These are phyloP conservation scores for Blastocystis sp. DNA, from an alignment of 352 stramenopile species.

Conservation along the genomic window DNA sequence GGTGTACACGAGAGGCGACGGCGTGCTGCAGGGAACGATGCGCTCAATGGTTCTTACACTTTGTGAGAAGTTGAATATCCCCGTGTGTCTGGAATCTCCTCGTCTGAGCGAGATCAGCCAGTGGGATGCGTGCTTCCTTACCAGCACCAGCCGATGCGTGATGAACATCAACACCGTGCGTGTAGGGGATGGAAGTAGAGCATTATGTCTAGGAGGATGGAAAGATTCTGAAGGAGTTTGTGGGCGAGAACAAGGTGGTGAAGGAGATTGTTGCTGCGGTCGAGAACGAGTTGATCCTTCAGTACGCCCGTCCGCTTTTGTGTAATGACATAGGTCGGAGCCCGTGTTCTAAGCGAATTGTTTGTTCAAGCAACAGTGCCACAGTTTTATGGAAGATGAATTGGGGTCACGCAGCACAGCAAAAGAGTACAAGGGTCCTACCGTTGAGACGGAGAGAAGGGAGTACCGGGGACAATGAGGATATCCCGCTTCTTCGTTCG, in stretches of 20 bases:
- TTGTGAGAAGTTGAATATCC: slow-evolving; percentile 61
- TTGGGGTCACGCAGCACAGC: slow-evolving; percentile 47
- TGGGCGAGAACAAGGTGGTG: slow-evolving; percentile 10
- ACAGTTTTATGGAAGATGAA: not conserved
- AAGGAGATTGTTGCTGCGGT: slow-evolving; percentile 5
- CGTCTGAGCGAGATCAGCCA: slow-evolving; percentile 36
- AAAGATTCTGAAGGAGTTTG: slow-evolving; percentile 52
- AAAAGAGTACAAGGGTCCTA: slow-evolving; percentile 53
- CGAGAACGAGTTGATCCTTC: not conserved
- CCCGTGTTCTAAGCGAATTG: slow-evolving; percentile 11
- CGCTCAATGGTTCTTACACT: slow-evolving; percentile 48
- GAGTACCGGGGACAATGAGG: slow-evolving; percentile 57
- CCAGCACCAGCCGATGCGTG: slow-evolving; percentile 58
- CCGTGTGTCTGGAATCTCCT: slow-evolving; percentile 42
- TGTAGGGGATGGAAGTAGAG: not conserved
- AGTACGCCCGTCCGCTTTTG: not conserved
- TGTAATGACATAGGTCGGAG: slow-evolving; percentile 13
- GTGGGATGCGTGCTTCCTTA: slow-evolving; percentile 68
- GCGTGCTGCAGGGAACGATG: slow-evolving; percentile 61
- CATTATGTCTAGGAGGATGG: slow-evolving; percentile 49
- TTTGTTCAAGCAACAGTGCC: slow-evolving; percentile 57
- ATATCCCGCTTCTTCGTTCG: slow-evolving; percentile 51
- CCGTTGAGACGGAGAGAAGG: not conserved
- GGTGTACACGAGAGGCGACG: slow-evolving; percentile 53
- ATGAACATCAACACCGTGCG: slow-evolving; percentile 67